Percentiles rank a stretch among this genome's conserved stretches.
phyloP scores from a whole-genome alignment of 495 filamentous ascomycete species.

The Penicillium arizonense region DNA sequence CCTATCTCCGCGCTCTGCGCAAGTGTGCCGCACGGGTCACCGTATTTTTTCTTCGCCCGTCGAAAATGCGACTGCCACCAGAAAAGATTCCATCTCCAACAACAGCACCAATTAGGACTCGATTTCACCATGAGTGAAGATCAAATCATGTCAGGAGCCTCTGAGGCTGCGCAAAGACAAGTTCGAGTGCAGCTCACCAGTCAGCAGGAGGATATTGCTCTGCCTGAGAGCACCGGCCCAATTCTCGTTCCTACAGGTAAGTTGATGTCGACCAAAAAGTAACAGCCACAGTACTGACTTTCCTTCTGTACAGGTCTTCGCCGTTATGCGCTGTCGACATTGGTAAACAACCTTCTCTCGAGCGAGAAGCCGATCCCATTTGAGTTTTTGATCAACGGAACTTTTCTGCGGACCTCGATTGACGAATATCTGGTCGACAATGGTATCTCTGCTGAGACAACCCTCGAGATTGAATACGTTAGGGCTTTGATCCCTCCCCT shows the following conservation, averaged over 20 bases:
- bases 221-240: conserved; percentile 59
- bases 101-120: conserved; percentile 9
- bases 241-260: conserved; percentile 66
- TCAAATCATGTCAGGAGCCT: conserved; percentile 19
- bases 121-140: conserved; percentile 33
- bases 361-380: conserved; percentile 80
- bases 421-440: conserved; percentile 84
- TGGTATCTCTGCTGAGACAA: conserved; percentile 84
- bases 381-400: conserved; percentile 92
- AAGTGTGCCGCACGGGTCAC: conserved; percentile 43
- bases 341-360: conserved; percentile 88
- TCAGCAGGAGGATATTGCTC: conserved; percentile 55
- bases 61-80: conserved; percentile 32
- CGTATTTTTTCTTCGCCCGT: conserved; percentile 47
- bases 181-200: conserved; percentile 62
- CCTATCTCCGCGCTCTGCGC: conserved; percentile 41
- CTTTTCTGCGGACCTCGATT: conserved; percentile 82
- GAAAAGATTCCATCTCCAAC: conserved; percentile 13
- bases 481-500: conserved; percentile 84
- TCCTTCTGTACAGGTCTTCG: conserved; percentile 60
- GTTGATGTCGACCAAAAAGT: conserved; percentile 12
- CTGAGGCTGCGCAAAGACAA: conserved; percentile 44
- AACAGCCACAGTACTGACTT: conserved; percentile 9
- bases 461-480: conserved; percentile 87
- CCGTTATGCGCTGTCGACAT: conserved; percentile 85